phyloP scores from a whole-genome alignment of 805 yeast species.

The Saccharomycopsis sp. region DNA sequence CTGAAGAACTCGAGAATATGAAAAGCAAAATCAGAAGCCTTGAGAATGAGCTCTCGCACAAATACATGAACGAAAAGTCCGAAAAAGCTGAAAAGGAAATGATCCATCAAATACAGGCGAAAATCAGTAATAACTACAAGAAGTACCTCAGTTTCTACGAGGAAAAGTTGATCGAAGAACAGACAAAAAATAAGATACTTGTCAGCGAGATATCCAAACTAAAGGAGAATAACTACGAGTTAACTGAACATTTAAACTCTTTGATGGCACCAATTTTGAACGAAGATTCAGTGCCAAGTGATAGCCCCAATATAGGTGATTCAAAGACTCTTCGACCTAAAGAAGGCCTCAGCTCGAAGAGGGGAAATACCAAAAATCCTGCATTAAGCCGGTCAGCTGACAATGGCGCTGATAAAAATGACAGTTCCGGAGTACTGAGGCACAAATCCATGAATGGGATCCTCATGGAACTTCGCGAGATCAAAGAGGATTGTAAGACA shows the following conservation, averaged over 20 bases:
- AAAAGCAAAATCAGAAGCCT: slow-evolving; percentile 30
- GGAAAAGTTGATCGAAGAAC: slow-evolving; percentile 26
- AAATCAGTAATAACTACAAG: slow-evolving; percentile 22
- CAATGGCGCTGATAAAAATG: not conserved
- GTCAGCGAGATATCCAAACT: slow-evolving; percentile 14
- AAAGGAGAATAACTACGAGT: slow-evolving; percentile 2
- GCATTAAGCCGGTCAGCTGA: no score
- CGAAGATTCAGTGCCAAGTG: not conserved
- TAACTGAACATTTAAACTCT: slow-evolving; percentile 4
- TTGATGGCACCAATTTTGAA: slow-evolving; percentile 7
- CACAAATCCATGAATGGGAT: not conserved
- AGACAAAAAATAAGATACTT: slow-evolving; percentile 24
- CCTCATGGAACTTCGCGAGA: not conserved
- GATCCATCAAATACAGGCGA: slow-evolving; percentile 19
- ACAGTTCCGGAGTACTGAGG: not conserved
- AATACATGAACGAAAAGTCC: slow-evolving; percentile 22
- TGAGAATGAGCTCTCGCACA: slow-evolving; percentile 13
- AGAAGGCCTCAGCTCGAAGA: not conserved
- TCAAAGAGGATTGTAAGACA: not conserved
- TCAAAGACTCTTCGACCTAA: not conserved
- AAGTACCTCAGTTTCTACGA: slow-evolving; percentile 23
- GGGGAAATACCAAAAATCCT: not conserved
- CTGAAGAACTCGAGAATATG: slow-evolving; percentile 32
- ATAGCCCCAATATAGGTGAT: not conserved
- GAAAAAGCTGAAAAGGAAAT: slow-evolving; percentile 25